Evolutionary conservation across 495 filamentous ascomycete species (phyloP).

Genomic region (Terfezia boudieri): DNA sequence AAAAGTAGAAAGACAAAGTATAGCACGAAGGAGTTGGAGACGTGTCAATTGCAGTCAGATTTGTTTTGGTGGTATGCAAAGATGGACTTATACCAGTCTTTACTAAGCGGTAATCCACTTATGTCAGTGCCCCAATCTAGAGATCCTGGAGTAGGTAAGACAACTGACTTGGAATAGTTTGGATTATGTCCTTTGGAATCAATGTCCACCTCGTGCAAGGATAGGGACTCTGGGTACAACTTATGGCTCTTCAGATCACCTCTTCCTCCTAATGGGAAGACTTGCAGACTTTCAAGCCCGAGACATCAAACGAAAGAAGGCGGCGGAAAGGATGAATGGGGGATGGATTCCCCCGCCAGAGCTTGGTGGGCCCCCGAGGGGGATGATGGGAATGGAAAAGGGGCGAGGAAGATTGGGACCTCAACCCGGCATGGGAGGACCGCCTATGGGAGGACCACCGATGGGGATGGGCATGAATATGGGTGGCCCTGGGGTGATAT

Average conservation of each 20-base stretch:
- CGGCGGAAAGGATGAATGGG: slow-evolving; percentile 22
- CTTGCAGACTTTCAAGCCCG: slow-evolving; percentile 58
- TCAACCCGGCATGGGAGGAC: slow-evolving; percentile 2
- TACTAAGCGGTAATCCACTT: slow-evolving; percentile 62
- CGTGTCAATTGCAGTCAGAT: slow-evolving; percentile 59
- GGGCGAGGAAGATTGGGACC: slow-evolving; percentile 1
- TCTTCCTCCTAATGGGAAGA: slow-evolving; percentile 61
- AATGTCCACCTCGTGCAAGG: slow-evolving; percentile 63
- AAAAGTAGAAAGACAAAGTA: slow-evolving; percentile 18
- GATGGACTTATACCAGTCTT: slow-evolving; percentile 77
- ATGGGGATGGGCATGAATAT: background rate
- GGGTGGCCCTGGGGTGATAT: background rate
- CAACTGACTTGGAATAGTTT: slow-evolving; percentile 30
- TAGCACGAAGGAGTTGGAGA: slow-evolving; percentile 44
- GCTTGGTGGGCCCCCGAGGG: slow-evolving; percentile 21
- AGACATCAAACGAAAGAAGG: slow-evolving; percentile 52
- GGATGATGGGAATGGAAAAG: slow-evolving; percentile 7
- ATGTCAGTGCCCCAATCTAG: slow-evolving; percentile 38
- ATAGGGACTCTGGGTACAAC: slow-evolving; percentile 59
- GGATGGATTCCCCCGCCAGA: slow-evolving; percentile 36
- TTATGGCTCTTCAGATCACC: slow-evolving; percentile 68
- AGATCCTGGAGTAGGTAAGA: slow-evolving; percentile 1
- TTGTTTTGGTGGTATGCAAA: slow-evolving; percentile 94
- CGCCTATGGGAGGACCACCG: slow-evolving; percentile 1
- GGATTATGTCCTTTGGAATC: slow-evolving; percentile 55